phyloP scores from a whole-genome alignment of 108 stramenopile species.

The Nitzschia inconspicua region DNA sequence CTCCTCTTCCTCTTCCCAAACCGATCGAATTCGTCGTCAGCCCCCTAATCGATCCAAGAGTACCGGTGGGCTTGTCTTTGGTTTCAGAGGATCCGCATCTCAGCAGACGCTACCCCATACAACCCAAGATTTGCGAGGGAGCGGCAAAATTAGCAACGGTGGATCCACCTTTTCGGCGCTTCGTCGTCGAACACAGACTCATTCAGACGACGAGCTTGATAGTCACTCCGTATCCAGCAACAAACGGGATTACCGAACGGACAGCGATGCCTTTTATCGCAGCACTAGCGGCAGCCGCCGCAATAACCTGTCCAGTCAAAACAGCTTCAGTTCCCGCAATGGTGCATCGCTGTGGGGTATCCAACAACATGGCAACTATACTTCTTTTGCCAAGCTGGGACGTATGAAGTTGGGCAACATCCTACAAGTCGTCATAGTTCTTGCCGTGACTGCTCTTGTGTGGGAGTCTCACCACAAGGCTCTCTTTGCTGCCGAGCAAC shows the following conservation, averaged over 20 bases:
- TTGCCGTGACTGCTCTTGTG: constrained; percentile 33
- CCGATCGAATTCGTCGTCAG: too few species aligned
- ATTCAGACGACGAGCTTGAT: constrained; percentile 28
- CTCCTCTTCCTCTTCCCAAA: too few species aligned
- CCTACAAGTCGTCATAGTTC: constrained; percentile 29
- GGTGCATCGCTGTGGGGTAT: too few species aligned
- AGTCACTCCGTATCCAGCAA: background rate
- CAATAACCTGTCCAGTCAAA: too few species aligned
- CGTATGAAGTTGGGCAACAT: constrained; percentile 30
- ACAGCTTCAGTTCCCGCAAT: too few species aligned
- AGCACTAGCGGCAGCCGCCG: constrained; percentile 6
- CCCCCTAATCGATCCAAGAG: constrained; percentile 18
- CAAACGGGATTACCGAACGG: too few species aligned
- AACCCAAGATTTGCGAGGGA: constrained; percentile 3
- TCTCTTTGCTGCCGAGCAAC: constrained; percentile 21
- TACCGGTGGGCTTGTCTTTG: constrained; percentile 6
- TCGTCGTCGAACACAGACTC: constrained; percentile 15
- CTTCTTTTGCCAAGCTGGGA: constrained; percentile 5
- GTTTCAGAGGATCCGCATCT: constrained; percentile 2
- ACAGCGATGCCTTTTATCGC: constrained; percentile 17
- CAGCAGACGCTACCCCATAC: constrained; percentile 11
- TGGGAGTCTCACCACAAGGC: constrained; percentile 47
- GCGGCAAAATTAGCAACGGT: background rate
- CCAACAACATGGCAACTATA: background rate
- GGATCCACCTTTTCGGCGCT: constrained; percentile 2